Evolutionary conservation across 169 alveolate species (phyloP).

Genomic region (Plasmodium sp.): DNA sequence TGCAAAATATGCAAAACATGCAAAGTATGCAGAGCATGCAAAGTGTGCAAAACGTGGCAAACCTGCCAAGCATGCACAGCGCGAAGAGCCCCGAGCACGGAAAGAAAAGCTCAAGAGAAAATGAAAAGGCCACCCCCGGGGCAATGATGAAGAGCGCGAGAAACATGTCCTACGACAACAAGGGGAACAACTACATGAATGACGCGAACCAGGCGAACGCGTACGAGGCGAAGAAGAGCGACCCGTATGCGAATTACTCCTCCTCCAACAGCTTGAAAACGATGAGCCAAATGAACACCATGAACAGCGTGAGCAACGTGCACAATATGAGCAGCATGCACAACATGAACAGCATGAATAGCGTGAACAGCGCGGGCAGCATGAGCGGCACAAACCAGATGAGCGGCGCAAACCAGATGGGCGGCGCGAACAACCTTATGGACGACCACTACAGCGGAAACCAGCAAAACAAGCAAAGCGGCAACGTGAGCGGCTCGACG

Average conservation of each 20-base stretch:
- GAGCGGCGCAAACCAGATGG: background rate
- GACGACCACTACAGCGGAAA: constrained; percentile 5
- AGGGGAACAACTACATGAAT: constrained; percentile 16
- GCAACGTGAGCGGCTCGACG: background rate
- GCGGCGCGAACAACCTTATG: background rate
- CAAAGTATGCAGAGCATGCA: no score
- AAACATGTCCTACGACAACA: constrained; percentile 31
- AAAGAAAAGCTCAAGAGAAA: constrained; percentile 6
- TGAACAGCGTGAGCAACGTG: background rate
- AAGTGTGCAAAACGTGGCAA: background rate
- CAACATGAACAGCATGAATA: background rate
- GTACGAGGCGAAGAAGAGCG: constrained; percentile 12
- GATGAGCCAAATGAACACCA: background rate
- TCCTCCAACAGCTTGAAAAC: constrained; percentile 2
- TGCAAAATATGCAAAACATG: no score
- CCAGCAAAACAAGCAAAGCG: constrained; percentile 9
- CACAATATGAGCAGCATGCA: background rate
- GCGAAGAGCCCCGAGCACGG: background rate
- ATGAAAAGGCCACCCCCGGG: constrained; percentile 18
- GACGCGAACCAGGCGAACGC: background rate
- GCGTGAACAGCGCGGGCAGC: background rate
- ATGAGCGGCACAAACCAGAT: background rate
- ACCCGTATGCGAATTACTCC: constrained; percentile 1
- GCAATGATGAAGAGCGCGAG: constrained; percentile 9
- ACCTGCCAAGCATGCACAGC: background rate